Evolutionary conservation across 129 eudicot species (phyloP), one percentile per base, ranked within the genome.

Genomic region (Cynara cardunculus): DNA sequence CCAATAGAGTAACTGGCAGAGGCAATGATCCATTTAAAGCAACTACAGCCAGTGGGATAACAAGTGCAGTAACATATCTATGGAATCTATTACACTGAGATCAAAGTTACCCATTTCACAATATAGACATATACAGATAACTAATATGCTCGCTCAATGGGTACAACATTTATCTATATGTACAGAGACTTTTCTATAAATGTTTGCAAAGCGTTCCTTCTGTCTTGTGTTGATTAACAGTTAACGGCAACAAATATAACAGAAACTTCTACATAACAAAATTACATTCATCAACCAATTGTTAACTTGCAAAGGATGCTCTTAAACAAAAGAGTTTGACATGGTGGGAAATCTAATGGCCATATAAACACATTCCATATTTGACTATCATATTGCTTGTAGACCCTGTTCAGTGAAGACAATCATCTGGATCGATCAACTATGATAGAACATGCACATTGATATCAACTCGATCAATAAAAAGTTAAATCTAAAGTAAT

Each of bases 401-500:
- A 37, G 65, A 77, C 73, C 65, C 34, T 73, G 64, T 73, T 44
- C 65, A 73, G 22, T 7, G 68, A 73, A 13, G 22, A 41, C 65
- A 41, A 73, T 73, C 26, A 7, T 73, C 5, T 73, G 34, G 34
- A 64, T 77, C 13, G 3, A 37, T 77, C 62, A 65, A 68, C 73
- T 44, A 44, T 44, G 24, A 9, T 44, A 53, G 49, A 53, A 24
- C 21, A n/a, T 32, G 71, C 22, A 72, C 26, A 34, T 10, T 31
- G 53, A 2, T 25, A 25, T 73, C 14, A 25, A 37, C 72, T 24
- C 27, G 1, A 22, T 27, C 25, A 24, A 71, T 59, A 80, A 71
- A 73, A 31, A 11, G 46, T 35, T 37, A 0, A 35, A 39, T 73
- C 46, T 34, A 24, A 18, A 25, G 39, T 74, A 72, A 35, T 46